These are phyloP conservation scores for Striga hermonthica DNA, from an alignment of 305 asterid genomes.

Conservation along the genomic window DNA sequence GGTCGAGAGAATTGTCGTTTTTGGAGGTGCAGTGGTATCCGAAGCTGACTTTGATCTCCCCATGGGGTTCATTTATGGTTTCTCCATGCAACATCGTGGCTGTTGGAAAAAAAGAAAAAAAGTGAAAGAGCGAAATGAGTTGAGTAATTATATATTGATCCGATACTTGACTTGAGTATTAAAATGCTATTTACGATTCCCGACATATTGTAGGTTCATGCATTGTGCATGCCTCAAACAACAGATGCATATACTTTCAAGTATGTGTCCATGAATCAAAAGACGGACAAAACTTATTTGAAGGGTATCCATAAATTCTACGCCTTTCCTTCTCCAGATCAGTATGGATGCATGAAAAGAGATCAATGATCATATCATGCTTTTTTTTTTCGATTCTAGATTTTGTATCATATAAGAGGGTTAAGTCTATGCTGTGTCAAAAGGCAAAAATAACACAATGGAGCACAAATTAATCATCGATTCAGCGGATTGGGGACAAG, in stretches of 20 bases:
- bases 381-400: too few relatives aligned
- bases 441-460: too few relatives aligned
- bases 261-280: slow-evolving; percentile 11
- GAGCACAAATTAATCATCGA: too few relatives aligned
- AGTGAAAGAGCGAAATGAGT: neutral
- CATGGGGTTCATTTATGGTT: slow-evolving; percentile 40
- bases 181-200: too few relatives aligned
- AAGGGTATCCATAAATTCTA: neutral
- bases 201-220: neutral
- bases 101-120: slow-evolving; percentile 20
- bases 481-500: too few relatives aligned
- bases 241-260: neutral
- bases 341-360: neutral
- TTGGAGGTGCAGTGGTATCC: slow-evolving; percentile 62
- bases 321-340: slow-evolving; percentile 3
- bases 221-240: too few relatives aligned
- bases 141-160: neutral
- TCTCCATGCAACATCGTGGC: slow-evolving; percentile 48
- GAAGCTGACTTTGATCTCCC: slow-evolving; percentile 75
- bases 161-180: too few relatives aligned
- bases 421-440: too few relatives aligned
- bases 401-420: too few relatives aligned
- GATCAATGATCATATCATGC: too few relatives aligned
- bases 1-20: slow-evolving; percentile 39
- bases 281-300: slow-evolving; percentile 8